phyloP scores from a whole-genome alignment of 2,329 filamentous ascomycete genomes.

The Ampelomyces quisqualis region DNA sequence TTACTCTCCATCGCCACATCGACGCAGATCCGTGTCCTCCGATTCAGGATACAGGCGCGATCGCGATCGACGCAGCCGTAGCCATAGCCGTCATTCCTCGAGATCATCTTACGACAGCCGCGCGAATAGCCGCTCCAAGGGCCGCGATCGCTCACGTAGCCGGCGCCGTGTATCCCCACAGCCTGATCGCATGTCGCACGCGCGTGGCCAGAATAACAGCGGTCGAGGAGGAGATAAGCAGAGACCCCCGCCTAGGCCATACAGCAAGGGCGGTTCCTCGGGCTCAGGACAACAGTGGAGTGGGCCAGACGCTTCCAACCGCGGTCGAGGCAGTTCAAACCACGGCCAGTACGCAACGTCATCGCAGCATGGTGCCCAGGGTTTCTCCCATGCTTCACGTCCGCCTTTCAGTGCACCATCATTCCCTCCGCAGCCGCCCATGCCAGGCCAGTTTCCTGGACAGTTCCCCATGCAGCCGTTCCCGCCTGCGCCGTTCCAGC shows the following conservation, averaged over 20 bases:
- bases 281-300: conserved; percentile 16
- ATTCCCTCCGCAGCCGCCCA: conserved; percentile 18
- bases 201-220: conserved; percentile 12
- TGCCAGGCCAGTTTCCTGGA: conserved; percentile 22
- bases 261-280: conserved; percentile 8
- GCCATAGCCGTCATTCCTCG: conserved; percentile 16
- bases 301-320: conserved; percentile 6
- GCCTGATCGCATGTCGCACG: conserved; percentile 4
- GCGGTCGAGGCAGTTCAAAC: conserved; percentile 5
- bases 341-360: conserved; percentile 10
- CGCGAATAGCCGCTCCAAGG: conserved; percentile 13
- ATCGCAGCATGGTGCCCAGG: conserved; percentile 6
- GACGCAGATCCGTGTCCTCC: conserved; percentile 19
- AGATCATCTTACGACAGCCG: conserved; percentile 18
- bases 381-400: conserved; percentile 14
- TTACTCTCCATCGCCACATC: conserved; percentile 12
- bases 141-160: conserved; percentile 13
- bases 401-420: conserved; percentile 20
- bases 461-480: conserved; percentile 21
- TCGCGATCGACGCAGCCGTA: conserved; percentile 14
- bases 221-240: conserved; percentile 9
- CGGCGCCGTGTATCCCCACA: conserved; percentile 16
- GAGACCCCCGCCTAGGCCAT: conserved; percentile 10
- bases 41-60: conserved; percentile 15
- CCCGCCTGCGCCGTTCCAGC: conserved; percentile 25